These are phyloP conservation scores for Orychophragmus violaceus DNA, from an alignment of 345 rosid species.

Conservation along the genomic window DNA sequence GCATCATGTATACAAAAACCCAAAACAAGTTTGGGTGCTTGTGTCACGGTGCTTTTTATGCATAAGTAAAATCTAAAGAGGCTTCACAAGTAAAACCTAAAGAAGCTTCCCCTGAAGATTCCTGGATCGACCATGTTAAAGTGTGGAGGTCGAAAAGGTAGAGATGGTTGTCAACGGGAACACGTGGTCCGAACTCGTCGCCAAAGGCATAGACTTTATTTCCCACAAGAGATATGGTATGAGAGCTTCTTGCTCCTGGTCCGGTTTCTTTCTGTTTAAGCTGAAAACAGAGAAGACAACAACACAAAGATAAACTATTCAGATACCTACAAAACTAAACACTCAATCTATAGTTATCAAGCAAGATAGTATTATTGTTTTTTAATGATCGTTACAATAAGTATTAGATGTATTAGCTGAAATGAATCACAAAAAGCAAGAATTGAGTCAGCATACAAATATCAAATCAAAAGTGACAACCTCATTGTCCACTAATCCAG, in stretches of 20 bases:
- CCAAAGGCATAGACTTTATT: no score
- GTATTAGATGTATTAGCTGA: not conserved
- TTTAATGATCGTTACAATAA: not conserved
- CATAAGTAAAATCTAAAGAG: no score
- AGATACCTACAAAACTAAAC: not conserved
- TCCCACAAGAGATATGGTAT: no score
- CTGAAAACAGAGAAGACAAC: slow-evolving; percentile 30
- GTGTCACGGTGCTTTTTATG: no score
- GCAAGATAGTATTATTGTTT: not conserved
- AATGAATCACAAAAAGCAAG: slow-evolving; percentile 3
- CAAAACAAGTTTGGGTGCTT: no score
- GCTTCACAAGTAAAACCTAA: no score
- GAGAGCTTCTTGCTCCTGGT: no score
- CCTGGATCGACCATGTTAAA: slow-evolving; percentile 53
- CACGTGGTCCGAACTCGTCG: slow-evolving; percentile 72
- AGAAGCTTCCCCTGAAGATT: slow-evolving; percentile 54
- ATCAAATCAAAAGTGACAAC: not conserved
- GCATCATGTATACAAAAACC: no score
- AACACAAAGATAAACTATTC: not conserved
- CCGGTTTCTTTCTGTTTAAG: slow-evolving; percentile 64
- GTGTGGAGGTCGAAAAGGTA: slow-evolving; percentile 56
- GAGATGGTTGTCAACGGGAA: slow-evolving; percentile 77
- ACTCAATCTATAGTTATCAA: not conserved
- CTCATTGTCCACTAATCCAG: not conserved
- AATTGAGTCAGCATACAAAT: slow-evolving; percentile 2